phyloP scores from a whole-genome alignment of 768 basidiomycete species.

The Termitomyces sp. region DNA sequence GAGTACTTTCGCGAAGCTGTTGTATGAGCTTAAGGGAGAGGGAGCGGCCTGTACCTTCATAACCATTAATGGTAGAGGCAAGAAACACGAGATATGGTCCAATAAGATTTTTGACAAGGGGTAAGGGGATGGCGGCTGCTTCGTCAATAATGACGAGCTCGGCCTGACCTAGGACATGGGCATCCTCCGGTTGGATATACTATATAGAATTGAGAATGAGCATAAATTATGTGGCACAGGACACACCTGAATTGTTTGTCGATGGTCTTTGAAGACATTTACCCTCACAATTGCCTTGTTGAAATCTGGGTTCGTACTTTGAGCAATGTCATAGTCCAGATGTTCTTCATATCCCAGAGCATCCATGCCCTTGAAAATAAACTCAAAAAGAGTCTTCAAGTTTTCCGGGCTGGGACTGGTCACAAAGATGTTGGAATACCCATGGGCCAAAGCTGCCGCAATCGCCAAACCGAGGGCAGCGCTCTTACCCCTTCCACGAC shows the following conservation, averaged over 20 bases:
- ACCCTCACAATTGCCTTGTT: conserved; percentile 94
- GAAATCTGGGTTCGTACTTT: conserved; percentile 92
- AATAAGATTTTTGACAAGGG: conserved; percentile 90
- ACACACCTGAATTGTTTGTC: conserved; percentile 92
- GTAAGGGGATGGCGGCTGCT: conserved; percentile 95
- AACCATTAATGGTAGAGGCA: conserved; percentile 99
- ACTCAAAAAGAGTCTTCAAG: conserved; percentile 95
- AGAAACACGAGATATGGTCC: conserved; percentile 97
- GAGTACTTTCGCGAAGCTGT: conserved; percentile 88
- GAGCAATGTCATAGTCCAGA: conserved; percentile 93
- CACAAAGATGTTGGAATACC: conserved; percentile 97
- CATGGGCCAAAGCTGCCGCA: conserved; percentile 86
- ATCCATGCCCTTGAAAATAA: conserved; percentile 96
- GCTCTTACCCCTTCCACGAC: conserved; percentile 93
- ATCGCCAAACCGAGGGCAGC: conserved; percentile 95
- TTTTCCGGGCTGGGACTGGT: conserved; percentile 98
- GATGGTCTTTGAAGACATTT: conserved; percentile 86
- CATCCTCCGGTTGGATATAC: conserved; percentile 98
- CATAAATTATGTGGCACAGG: not conserved
- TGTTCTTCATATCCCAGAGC: conserved; percentile 95
- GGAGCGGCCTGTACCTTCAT: conserved; percentile 98
- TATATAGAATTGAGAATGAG: conserved; percentile 23
- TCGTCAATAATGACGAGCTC: conserved; percentile 98
- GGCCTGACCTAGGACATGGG: conserved; percentile 95
- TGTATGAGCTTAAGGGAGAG: conserved; percentile 97